Conservation (phyloP, 768 basidiomycete species). For the Suillus brevipes region DNA sequence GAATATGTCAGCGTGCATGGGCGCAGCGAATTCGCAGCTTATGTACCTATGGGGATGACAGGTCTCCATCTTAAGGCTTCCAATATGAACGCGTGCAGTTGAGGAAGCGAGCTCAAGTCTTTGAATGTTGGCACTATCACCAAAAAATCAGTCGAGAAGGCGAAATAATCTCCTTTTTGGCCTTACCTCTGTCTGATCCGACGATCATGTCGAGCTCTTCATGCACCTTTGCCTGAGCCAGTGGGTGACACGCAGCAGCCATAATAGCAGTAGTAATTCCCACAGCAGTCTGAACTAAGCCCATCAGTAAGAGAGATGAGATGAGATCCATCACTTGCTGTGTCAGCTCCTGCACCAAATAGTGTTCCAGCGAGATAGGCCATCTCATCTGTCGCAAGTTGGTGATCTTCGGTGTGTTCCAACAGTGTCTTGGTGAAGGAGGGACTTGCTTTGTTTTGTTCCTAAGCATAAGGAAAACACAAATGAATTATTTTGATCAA, state of each 20-base stretch:
- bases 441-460: background rate
- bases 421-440: slow-evolving; percentile 53
- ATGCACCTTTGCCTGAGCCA: slow-evolving; percentile 46
- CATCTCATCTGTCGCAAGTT: slow-evolving; percentile 48
- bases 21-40: background rate
- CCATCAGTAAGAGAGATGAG: background rate
- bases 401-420: slow-evolving; percentile 47
- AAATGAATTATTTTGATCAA: background rate
- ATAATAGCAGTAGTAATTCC: slow-evolving; percentile 51
- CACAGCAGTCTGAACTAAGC: slow-evolving; percentile 38
- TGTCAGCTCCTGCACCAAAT: slow-evolving; percentile 61
- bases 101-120: slow-evolving; percentile 28
- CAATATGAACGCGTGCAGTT: slow-evolving; percentile 31
- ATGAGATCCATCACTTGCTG: slow-evolving; percentile 23
- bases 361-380: slow-evolving; percentile 58
- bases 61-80: slow-evolving; percentile 37
- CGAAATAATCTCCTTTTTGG: background rate
- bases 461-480: background rate
- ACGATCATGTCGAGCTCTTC: slow-evolving; percentile 50
- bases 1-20: slow-evolving; percentile 18
- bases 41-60: slow-evolving; percentile 20
- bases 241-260: slow-evolving; percentile 50
- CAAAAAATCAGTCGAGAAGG: background rate
- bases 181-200: slow-evolving; percentile 31
- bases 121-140: slow-evolving; percentile 33